Conservation (phyloP, 2,329 filamentous ascomycete genomes). For the Dactylonectria estremocensis region DNA sequence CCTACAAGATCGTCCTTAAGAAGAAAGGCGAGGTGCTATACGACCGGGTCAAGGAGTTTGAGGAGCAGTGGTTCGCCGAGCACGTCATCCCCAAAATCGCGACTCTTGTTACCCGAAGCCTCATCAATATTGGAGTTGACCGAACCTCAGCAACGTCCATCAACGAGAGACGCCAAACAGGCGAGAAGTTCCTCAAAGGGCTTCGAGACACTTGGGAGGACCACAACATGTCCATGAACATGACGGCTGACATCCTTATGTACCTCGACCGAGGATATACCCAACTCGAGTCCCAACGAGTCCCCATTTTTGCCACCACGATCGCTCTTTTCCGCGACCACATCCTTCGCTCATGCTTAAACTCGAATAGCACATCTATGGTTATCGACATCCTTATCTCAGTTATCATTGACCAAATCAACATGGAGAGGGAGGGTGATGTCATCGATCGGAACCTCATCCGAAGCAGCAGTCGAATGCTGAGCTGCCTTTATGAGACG, state of each 20-base stretch:
- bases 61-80: conserved; percentile 83
- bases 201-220: conserved; percentile 88
- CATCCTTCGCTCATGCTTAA: conserved; percentile 77
- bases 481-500: conserved; percentile 89
- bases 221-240: conserved; percentile 93
- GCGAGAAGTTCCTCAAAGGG: conserved; percentile 85
- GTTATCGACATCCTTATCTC: conserved; percentile 84
- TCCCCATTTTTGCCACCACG: conserved; percentile 86
- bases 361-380: conserved; percentile 60
- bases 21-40: conserved; percentile 90
- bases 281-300: conserved; percentile 74
- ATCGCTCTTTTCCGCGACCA: conserved; percentile 92
- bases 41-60: conserved; percentile 83
- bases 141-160: conserved; percentile 72
- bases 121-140: conserved; percentile 74
- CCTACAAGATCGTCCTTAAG: conserved; percentile 93
- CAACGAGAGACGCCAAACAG: conserved; percentile 84
- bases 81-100: conserved; percentile 81
- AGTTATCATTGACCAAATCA: conserved; percentile 90
- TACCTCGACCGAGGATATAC: conserved; percentile 94
- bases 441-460: conserved; percentile 88
- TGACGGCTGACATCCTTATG: conserved; percentile 97
- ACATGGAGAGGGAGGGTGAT: conserved; percentile 92
- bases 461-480: conserved; percentile 88
- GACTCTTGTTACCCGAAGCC: conserved; percentile 77